Evolutionary conservation across 2,329 filamentous ascomycete species (phyloP), one percentile per base, ranked within the genome.

Genomic region (Lasiodiplodia sp.): DNA sequence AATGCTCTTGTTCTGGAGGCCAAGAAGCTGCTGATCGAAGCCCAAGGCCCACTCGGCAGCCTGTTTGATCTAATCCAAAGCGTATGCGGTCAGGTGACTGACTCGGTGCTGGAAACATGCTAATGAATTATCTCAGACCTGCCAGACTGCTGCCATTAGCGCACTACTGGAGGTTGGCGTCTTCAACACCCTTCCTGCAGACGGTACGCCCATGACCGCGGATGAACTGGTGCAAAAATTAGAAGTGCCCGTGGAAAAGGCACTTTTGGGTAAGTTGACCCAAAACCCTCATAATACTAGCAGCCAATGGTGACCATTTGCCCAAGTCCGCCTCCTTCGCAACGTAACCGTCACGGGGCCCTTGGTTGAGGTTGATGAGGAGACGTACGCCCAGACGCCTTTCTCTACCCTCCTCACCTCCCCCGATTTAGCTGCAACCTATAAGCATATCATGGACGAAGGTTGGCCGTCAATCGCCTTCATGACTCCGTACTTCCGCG

Each of bases 361-460:
- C 2, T 16, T 69, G 28, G 25, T n/a, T 14, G 67, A 69, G 44
- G 51, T 66, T 34, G 67, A 53, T 34, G 40, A 44, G 25, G 58
- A 69, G 37, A 57, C 49, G 6, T 69, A 69, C 14, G 67, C 52
- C 44, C 67, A 69, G 4, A 69, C 67, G 12, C 60, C 60, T 28
- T 66, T 25, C 18, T 69, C 67, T 5, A 28, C 21, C n/a, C 4
- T 37, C 6, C 65, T 66, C 67, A 65, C 38, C 23, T 21, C n/a
- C 21, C 67, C 67, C 8, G 67, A 62, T 14, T 23, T 69, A 23
- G 31, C 28, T 21, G 47, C 58, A 7, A 53, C 55, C 28, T n/a
- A 51, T 25, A 69, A 66, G 62, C 67, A 66, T n/a, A 58, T 69
- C 3, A 52, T 52, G 18, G 60, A 64, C n/a, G 60, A 64, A 18